Conservation (phyloP, 2,329 filamentous ascomycete genomes). For the Xylariales sp. region DNA sequence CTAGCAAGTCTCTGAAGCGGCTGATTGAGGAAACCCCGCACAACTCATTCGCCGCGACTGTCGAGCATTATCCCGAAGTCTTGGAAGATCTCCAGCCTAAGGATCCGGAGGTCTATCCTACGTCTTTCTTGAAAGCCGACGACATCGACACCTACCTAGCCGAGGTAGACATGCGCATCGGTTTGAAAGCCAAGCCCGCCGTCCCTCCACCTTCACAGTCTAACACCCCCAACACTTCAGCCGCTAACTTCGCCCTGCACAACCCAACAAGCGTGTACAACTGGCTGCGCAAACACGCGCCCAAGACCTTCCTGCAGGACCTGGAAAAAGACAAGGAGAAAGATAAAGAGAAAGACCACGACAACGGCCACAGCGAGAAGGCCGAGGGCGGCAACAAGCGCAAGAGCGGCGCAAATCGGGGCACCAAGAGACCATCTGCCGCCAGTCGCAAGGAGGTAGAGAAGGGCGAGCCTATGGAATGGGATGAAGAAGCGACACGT, state of each 20-base stretch:
- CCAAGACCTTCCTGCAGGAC: slow-evolving; percentile 80
- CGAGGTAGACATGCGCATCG: slow-evolving; percentile 52
- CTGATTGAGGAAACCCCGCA: slow-evolving; percentile 52
- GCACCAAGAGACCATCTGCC: slow-evolving; percentile 35
- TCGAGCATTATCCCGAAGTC: slow-evolving; percentile 58
- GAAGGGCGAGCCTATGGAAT: slow-evolving; percentile 32
- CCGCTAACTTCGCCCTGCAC: slow-evolving; percentile 49
- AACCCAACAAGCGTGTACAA: slow-evolving; percentile 94
- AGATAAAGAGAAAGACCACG: slow-evolving; percentile 32
- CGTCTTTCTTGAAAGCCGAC: slow-evolving; percentile 62
- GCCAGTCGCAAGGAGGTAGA: slow-evolving; percentile 26
- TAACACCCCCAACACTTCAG: slow-evolving; percentile 25
- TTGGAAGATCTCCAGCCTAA: slow-evolving; percentile 44
- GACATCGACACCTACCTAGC: slow-evolving; percentile 72
- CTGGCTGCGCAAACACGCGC: slow-evolving; percentile 83
- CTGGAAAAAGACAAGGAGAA: slow-evolving; percentile 49
- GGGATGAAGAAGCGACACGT: slow-evolving; percentile 29
- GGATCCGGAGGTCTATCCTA: slow-evolving; percentile 51
- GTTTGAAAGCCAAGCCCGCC: slow-evolving; percentile 39
- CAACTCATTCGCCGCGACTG: slow-evolving; percentile 45
- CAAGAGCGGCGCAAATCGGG: slow-evolving; percentile 24
- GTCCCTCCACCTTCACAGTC: slow-evolving; percentile 46
- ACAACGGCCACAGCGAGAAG: slow-evolving; percentile 29
- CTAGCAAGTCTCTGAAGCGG: slow-evolving; percentile 43
- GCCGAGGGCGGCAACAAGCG: slow-evolving; percentile 27